Base-by-base conservation (phyloP, 2,329 filamentous ascomycete genomes). In the Aurifilum marmelostoma region DNA sequence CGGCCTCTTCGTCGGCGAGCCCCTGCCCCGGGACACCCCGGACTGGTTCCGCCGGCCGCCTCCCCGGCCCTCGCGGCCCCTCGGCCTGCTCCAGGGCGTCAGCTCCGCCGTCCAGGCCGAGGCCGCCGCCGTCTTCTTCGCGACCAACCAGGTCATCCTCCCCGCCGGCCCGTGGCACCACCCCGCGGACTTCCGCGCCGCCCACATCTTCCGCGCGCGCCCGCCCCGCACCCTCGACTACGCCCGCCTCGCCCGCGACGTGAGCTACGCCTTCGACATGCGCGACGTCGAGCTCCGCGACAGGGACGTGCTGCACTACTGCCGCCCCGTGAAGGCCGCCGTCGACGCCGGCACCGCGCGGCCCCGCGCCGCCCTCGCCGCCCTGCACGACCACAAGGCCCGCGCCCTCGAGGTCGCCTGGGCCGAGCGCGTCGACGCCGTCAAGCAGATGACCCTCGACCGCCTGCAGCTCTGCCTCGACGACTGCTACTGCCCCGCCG, bases 201-300 rank as follows among this genome's bases (percentile, higher is more conserved):
- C 43, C 43, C n/a, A 21, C 18, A 47, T 47, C 18, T n/a, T 9
- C 43, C 43, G 41, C 41, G 1, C 41, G 16, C 41, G 41, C 8
- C 16, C 41, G 1, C 21, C 41, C 41, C 41, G n/a, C 16, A 47
- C 21, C 41, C 29, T 37, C 3, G 47, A 54, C 47, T 62, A 62
- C 32, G 61, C 56, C 14, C 56, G 5, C 12, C 50, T 70, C 24
- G 37, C 64, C 11, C 61, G 66, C 3, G 66, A 70, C 41, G 68
- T 70, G 34, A 70, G 68, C 41, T 70, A 65, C 29, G 21, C 66
- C 12, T 70, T 70, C 29, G 66, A 70, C 47, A 68, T 70, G 66
- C 68, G 68, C 24, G 68, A 70, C 14, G 2, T 21, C 21, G 29
- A n/a, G 16, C n/a, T 18, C 8, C 18, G n/a, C 5, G 68, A 68